Percentiles rank a stretch among this genome's conserved stretches.
Conservation (phyloP, 129 eudicot species). For the Ambrosia artemisiifolia region DNA sequence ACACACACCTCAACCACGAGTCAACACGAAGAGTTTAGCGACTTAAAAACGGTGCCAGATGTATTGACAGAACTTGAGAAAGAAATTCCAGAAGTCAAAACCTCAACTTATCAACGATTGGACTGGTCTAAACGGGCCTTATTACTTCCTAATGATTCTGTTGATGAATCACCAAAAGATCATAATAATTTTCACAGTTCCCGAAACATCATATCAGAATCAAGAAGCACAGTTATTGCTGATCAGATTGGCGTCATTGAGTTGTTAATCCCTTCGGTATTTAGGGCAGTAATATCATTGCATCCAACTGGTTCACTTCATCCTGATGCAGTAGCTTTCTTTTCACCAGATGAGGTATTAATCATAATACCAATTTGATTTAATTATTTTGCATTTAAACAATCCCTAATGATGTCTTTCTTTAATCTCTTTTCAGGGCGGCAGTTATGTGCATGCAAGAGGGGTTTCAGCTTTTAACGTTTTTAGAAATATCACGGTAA, state of each 20-base stretch:
- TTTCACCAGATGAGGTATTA: constrained; percentile 98
- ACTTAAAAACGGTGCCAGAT: constrained; percentile 53
- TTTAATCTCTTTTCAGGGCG: constrained; percentile 45
- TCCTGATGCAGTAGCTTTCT: constrained; percentile 96
- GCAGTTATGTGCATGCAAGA: constrained; percentile 73
- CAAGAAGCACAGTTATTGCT: constrained; percentile 33
- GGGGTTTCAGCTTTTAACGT: constrained; percentile 58
- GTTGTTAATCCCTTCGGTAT: constrained; percentile 66
- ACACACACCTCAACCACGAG: constrained; percentile 33
- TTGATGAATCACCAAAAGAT: constrained; percentile 51
- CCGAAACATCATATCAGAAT: constrained; percentile 50
- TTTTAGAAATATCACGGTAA: constrained; percentile 67
- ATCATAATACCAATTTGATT: neutral
- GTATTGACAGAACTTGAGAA: constrained; percentile 55
- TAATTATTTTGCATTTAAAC: neutral
- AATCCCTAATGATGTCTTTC: constrained; percentile 17
- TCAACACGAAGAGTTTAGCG: constrained; percentile 56
- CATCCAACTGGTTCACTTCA: constrained; percentile 83
- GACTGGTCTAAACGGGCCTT: constrained; percentile 80
- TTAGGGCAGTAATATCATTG: constrained; percentile 78
- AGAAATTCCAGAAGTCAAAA: constrained; percentile 59
- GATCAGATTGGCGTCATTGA: constrained; percentile 81
- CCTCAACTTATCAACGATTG: constrained; percentile 62
- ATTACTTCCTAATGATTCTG: constrained; percentile 54
- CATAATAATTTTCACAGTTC: constrained; percentile 43